A percentile compares a stretch with the other conserved stretches of the same genome.
These are phyloP conservation scores for Phialophora macrospora DNA, from an alignment of 2,329 filamentous ascomycete genomes.

Conservation along the genomic window DNA sequence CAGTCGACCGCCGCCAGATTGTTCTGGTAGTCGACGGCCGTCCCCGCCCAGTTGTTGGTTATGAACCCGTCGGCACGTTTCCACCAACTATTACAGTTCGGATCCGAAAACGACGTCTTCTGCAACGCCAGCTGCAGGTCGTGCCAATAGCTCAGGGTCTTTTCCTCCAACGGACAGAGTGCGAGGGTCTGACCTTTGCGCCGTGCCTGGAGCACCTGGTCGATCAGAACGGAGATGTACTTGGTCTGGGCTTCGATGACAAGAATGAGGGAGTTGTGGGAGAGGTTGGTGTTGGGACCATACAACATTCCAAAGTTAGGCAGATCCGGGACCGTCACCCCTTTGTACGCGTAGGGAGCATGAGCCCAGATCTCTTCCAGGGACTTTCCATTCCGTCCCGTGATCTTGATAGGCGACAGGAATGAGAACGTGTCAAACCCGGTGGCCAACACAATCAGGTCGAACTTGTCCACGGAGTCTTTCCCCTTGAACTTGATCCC, in stretches of 20 bases:
- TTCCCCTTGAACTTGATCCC: conserved; percentile 55
- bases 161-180: conserved; percentile 51
- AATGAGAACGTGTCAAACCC: conserved; percentile 65
- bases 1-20: conserved; percentile 42
- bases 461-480: conserved; percentile 53
- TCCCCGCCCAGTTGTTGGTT: conserved; percentile 62
- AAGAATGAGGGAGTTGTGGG: conserved; percentile 62
- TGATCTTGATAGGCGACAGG: conserved; percentile 61
- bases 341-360: conserved; percentile 57
- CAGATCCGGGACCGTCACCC: conserved; percentile 56
- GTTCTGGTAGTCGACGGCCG: conserved; percentile 61
- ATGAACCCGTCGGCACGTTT: conserved; percentile 60
- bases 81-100: conserved; percentile 62
- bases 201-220: conserved; percentile 54
- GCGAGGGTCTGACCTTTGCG: conserved; percentile 47
- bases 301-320: conserved; percentile 64
- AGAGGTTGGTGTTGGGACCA: conserved; percentile 62
- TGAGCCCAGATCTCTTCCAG: conserved; percentile 58
- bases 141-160: conserved; percentile 24
- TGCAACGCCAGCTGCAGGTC: conserved; percentile 43
- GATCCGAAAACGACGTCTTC: conserved; percentile 58
- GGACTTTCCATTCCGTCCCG: conserved; percentile 50
- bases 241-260: conserved; percentile 64
- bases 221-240: conserved; percentile 59
- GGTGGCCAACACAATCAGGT: conserved; percentile 63